Percentiles rank a stretch among this genome's conserved stretches.
These are phyloP conservation scores for Penicillium psychrofluorescens DNA, from an alignment of 495 filamentous ascomycete genomes.

Conservation along the genomic window DNA sequence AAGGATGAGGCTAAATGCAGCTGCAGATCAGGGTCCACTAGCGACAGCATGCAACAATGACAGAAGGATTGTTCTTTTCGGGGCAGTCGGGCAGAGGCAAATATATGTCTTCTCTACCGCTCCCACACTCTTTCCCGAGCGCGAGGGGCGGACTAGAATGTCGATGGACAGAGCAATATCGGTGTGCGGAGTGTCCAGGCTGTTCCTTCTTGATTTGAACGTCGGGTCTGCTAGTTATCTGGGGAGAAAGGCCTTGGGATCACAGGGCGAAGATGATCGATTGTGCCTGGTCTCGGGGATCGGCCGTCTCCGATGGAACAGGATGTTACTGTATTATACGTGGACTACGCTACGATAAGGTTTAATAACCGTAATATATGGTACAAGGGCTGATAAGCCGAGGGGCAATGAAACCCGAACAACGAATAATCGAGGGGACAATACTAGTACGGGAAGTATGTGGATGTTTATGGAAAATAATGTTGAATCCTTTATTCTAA, in stretches of 20 bases:
- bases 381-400: constrained; percentile 1
- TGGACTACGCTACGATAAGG: neutral
- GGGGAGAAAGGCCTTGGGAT: neutral
- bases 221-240: neutral
- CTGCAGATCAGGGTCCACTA: neutral
- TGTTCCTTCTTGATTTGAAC: neutral
- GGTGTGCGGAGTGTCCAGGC: neutral
- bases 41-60: neutral
- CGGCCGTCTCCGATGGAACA: constrained; percentile 19
- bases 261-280: neutral
- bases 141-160: no score
- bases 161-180: no score
- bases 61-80: no score
- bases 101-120: no score
- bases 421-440: no score
- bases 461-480: neutral
- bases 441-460: no score
- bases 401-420: neutral
- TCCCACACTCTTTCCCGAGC: no score
- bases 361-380: neutral
- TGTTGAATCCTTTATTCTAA: constrained; percentile 12
- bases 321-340: neutral
- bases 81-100: no score
- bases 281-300: constrained; percentile 10
- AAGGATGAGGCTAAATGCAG: neutral